Evolutionary conservation across 2,329 filamentous ascomycete genomes (phyloP).

Genomic region (Cladophialophora yegresii): DNA sequence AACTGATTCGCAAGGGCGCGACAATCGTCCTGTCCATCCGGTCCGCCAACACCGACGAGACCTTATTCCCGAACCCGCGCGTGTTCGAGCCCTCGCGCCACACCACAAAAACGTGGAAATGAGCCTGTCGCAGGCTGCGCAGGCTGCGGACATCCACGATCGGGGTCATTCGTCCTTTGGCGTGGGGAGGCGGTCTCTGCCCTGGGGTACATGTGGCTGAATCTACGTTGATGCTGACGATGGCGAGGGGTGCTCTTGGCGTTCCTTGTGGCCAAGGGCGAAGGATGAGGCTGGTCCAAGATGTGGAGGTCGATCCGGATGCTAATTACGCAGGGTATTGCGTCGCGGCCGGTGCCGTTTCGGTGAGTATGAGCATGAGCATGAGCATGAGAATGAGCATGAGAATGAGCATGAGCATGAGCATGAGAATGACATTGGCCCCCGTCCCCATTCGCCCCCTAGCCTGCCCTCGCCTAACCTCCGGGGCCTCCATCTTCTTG

Average conservation of each 20-base stretch:
- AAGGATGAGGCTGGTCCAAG: conserved; percentile 37
- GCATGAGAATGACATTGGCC: too few relatives aligned
- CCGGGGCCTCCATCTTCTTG: too few relatives aligned
- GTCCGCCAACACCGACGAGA: conserved; percentile 39
- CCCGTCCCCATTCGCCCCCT: too few relatives aligned
- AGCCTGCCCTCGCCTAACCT: too few relatives aligned
- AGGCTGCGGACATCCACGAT: conserved; percentile 30
- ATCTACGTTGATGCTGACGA: conserved; percentile 52
- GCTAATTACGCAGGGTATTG: conserved; percentile 48
- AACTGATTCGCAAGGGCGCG: conserved; percentile 33
- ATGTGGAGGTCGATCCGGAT: conserved; percentile 45
- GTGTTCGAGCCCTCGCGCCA: conserved; percentile 40
- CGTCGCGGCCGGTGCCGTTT: conserved; percentile 28
- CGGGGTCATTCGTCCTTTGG: conserved; percentile 38
- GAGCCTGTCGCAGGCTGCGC: conserved; percentile 39
- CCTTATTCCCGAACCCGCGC: conserved; percentile 38
- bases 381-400: not conserved
- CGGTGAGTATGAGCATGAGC: not conserved
- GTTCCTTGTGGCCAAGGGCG: conserved; percentile 33
- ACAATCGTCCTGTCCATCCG: conserved; percentile 33
- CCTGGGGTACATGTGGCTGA: conserved; percentile 55
- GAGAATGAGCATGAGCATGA: too few relatives aligned
- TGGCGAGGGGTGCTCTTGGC: conserved; percentile 58
- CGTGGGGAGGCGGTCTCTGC: conserved; percentile 52
- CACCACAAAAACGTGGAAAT: conserved; percentile 38